phyloP scores from a whole-genome alignment of 2,329 filamentous ascomycete species.

The Biscogniauxia mediterranea region DNA sequence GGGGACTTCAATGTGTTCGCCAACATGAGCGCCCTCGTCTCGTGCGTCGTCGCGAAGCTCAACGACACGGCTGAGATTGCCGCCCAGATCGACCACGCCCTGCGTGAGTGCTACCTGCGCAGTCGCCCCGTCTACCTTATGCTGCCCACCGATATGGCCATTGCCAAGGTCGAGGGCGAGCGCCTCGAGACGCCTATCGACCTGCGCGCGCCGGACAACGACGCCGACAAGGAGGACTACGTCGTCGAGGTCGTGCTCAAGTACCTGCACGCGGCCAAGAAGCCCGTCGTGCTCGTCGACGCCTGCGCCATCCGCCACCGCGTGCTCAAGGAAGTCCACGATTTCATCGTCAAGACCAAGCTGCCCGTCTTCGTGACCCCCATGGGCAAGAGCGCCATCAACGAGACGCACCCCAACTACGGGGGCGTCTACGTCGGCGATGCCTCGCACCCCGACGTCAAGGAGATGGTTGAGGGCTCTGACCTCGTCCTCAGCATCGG shows the following conservation, averaged over 20 bases:
- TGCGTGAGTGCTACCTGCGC: constrained; percentile 70
- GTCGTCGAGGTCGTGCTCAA: constrained; percentile 78
- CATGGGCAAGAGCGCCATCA: constrained; percentile 83
- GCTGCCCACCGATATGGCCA: constrained; percentile 77
- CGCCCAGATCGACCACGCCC: constrained; percentile 72
- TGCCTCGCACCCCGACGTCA: constrained; percentile 65
- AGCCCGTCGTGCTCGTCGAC: constrained; percentile 78
- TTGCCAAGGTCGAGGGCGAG: constrained; percentile 72
- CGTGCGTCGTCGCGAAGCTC: constrained; percentile 68
- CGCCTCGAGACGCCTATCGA: constrained; percentile 70
- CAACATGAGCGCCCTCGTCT: constrained; percentile 72
- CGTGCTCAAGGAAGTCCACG: constrained; percentile 69
- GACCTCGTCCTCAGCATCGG: constrained; percentile 72
- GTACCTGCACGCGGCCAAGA: constrained; percentile 69
- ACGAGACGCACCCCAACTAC: constrained; percentile 73
- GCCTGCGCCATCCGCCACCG: constrained; percentile 78
- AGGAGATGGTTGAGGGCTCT: constrained; percentile 62
- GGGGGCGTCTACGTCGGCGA: constrained; percentile 84
- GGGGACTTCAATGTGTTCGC: constrained; percentile 82
- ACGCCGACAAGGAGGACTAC: constrained; percentile 71
- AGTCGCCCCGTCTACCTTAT: constrained; percentile 82
- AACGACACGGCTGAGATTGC: constrained; percentile 69
- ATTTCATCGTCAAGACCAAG: constrained; percentile 68
- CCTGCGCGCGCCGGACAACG: constrained; percentile 61
- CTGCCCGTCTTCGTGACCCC: constrained; percentile 85